Evolutionary conservation across 768 basidiomycete genomes (phyloP).

Genomic region (Russula griseocarnosa): DNA sequence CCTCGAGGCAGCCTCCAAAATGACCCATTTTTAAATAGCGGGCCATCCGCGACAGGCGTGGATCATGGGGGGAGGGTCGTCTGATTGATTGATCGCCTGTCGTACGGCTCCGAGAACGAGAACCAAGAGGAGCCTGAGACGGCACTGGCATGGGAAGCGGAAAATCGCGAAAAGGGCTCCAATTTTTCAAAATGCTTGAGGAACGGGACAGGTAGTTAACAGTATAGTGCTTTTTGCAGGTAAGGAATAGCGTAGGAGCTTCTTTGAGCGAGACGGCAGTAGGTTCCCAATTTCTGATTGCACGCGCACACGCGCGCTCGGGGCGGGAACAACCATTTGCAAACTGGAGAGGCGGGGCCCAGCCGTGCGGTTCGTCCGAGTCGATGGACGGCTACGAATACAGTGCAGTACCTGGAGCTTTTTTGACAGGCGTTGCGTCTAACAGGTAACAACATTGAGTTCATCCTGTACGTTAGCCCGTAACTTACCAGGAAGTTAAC

Average conservation of each 20-base stretch:
- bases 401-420: neutral
- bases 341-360: neutral
- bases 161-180: neutral
- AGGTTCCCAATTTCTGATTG: no score
- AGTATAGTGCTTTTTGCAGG: neutral
- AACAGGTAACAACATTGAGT: neutral
- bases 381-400: neutral
- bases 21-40: neutral
- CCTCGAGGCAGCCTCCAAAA: conserved; percentile 2
- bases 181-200: neutral
- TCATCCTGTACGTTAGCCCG: neutral
- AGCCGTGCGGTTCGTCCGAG: neutral
- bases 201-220: neutral
- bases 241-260: conserved; percentile 14
- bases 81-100: no score
- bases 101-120: neutral
- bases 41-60: neutral
- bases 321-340: neutral
- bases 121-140: neutral
- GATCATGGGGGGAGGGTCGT: no score
- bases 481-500: neutral
- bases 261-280: neutral
- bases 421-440: neutral
- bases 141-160: no score
- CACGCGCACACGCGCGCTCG: no score